Percentiles rank a stretch among this genome's conserved stretches.
Conservation (phyloP, 768 basidiomycete species). For the Amanita fuliginea region DNA sequence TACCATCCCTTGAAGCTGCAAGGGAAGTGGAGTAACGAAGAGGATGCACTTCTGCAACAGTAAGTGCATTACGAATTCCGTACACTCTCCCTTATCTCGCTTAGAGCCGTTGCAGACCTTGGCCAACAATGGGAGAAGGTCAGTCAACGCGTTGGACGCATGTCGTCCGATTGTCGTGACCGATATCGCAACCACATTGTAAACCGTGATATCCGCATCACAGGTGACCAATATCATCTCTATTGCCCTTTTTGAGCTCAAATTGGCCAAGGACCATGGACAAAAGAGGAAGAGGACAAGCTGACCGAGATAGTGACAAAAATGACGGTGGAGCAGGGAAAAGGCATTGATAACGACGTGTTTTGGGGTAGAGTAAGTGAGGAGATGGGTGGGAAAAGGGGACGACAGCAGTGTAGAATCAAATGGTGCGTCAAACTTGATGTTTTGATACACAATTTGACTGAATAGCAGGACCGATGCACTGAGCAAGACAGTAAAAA, state of each 20-base stretch:
- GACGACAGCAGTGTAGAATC: constrained; percentile 76
- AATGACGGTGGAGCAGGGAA: constrained; percentile 64
- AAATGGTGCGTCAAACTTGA: constrained; percentile 52
- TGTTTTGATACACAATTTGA: background rate
- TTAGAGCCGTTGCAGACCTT: constrained; percentile 54
- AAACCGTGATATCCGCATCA: constrained; percentile 49
- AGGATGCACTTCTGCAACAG: constrained; percentile 57
- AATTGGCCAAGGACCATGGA: constrained; percentile 45
- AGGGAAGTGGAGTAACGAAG: constrained; percentile 58
- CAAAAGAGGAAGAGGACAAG: constrained; percentile 68
- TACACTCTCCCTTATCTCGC: background rate
- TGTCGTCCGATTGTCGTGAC: constrained; percentile 75
- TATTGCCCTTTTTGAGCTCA: background rate
- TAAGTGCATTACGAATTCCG: constrained; percentile 21
- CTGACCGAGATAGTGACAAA: constrained; percentile 66
- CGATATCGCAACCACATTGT: constrained; percentile 77
- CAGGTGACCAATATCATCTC: constrained; percentile 27
- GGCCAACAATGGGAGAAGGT: constrained; percentile 82
- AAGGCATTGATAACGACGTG: constrained; percentile 64
- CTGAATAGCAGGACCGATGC: constrained; percentile 54
- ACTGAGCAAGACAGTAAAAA: constrained; percentile 61
- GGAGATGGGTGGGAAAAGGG: constrained; percentile 65
- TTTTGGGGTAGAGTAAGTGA: constrained; percentile 76
- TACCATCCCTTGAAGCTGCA: constrained; percentile 61
- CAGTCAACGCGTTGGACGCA: constrained; percentile 56